Base-by-base conservation (phyloP, 331 rosid genomes). In the Spiraea crenata region DNA sequence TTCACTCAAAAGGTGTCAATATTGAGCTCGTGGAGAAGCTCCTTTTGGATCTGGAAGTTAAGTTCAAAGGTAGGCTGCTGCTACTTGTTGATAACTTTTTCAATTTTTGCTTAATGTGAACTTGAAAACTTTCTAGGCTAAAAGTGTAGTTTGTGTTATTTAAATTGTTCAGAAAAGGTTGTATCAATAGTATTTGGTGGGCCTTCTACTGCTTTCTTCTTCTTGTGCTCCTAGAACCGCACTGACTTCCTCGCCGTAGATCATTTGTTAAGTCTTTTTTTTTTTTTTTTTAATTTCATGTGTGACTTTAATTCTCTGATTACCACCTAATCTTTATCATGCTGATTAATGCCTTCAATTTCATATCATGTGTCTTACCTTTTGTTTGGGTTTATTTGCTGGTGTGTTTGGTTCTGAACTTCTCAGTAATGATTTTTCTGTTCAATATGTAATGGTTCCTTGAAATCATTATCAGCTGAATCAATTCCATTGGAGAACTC, bases 1-100 rank as follows among this genome's bases (percentile, higher is more conserved):
- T 93, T 65, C 98, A 93, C 69, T 90, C 98, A 63, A 93, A 85
- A 73, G 98, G 98, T 72, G 76, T 81, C 39, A 84, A 90, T 73
- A 57, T 70, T 41, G 84, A 82, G 76, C 78, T 90, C 50, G 97
- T 93, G 74, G 92, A 88, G 63, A 85, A 82, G 76, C 81, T 79
- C 65, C 84, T 90, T 73, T 65, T 73, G 74, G 90, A 87, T 80
- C 73, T 86, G 64, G 90, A 87, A 70, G 87, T 72, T 76, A 93
- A 86, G 80, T 85, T 87, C 41, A 81, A 81, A 74, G 96, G 97
- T 90, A 84, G 41, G 25, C 47, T 63, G 4, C 38, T 41, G 56
- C 25, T 70, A 8, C 10, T 19, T 77, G 71, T 80, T 50, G 51
- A 6, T 47, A 16, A 25, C 31, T 50, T 50, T 69, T 39, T 6